phyloP scores from a whole-genome alignment of 371 early-diverging fungal genomes.

The Dinochytrium kinnereticum region DNA sequence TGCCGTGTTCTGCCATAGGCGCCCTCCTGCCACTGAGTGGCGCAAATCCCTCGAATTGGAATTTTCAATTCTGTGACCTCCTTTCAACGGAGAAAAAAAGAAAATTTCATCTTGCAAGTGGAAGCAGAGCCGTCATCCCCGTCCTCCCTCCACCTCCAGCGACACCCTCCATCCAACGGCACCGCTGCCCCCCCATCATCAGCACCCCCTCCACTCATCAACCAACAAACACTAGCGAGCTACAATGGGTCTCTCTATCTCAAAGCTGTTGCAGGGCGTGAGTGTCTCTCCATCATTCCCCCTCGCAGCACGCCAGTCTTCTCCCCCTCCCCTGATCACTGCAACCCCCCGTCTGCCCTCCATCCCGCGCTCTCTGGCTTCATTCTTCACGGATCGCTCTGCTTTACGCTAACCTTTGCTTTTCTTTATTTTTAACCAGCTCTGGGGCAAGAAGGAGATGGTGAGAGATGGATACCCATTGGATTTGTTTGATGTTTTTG shows the following conservation, averaged over 20 bases:
- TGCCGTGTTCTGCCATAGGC: too few relatives aligned
- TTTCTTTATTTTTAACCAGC: conserved; percentile 19
- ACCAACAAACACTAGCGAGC: background rate
- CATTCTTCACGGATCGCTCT: too few relatives aligned
- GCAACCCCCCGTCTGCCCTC: background rate
- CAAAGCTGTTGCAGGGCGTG: conserved; percentile 52
- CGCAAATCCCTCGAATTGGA: background rate
- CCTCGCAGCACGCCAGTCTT: background rate
- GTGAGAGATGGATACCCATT: too few relatives aligned
- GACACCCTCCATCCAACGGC: background rate
- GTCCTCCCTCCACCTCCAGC: background rate
- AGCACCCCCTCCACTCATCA: background rate
- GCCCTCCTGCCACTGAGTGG: background rate
- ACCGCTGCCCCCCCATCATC: background rate
- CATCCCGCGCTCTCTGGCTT: background rate
- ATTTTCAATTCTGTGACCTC: background rate
- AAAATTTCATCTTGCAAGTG: background rate
- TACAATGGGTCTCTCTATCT: conserved; percentile 62
- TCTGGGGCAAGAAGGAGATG: conserved; percentile 64
- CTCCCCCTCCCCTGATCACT: background rate
- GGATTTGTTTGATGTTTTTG: too few relatives aligned
- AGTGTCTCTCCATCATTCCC: conserved; percentile 12
- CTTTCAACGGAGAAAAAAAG: background rate
- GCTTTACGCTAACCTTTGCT: too few relatives aligned
- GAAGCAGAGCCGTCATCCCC: too few relatives aligned